Evolutionary conservation across 1,284 basidiomycete species (phyloP), one percentile per base, ranked within the genome.

Genomic region (Xerocomus amazonicus): DNA sequence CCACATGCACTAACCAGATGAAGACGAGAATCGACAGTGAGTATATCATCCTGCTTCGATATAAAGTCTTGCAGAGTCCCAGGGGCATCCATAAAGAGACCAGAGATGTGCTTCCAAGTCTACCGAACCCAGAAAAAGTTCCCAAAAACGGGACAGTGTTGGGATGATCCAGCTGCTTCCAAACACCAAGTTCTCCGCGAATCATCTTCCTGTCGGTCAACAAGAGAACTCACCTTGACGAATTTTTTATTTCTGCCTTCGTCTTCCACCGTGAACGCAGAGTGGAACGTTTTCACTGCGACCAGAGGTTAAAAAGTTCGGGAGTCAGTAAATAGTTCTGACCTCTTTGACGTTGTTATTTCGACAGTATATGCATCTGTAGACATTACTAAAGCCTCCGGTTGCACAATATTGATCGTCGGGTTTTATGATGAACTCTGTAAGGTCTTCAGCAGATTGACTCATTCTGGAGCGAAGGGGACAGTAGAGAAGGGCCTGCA

Each of bases 261-360:
- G 12, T 34, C 26, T 27, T 42, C 41, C 7, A 46, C 28, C 6
- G 32, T 40, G 23, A 57, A 57, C n/a, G n/a, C n/a, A n/a, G n/a
- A 55, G 14, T 46, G 46, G 17, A 56, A 55, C 2, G 45, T 16
- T 53, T 58, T 58, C 27, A 58, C 47, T 3, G 56, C 47, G 35
- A 56, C 56, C 52, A 52, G 33, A 3, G 19, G 23, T 23, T 23
- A 23, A 5, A 1, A 34, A 3, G 14, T 23, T 33, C 19, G 27
- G 12, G 35, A 17, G 9, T 9, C 9, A 19, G 17, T 3, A 29
- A 13, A 35, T 27, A n/a, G 19, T 8, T 16, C 45, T 4, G 4
- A 50, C 54, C 42, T 54, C 45, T 14, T 43, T 36, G 7, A 32
- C 26, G 13, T 38, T 44, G 16, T 6, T 16, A 23, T 29, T 34